These are phyloP conservation scores for Amanita muscaria DNA, from an alignment of 768 basidiomycete genomes.

Conservation along the genomic window DNA sequence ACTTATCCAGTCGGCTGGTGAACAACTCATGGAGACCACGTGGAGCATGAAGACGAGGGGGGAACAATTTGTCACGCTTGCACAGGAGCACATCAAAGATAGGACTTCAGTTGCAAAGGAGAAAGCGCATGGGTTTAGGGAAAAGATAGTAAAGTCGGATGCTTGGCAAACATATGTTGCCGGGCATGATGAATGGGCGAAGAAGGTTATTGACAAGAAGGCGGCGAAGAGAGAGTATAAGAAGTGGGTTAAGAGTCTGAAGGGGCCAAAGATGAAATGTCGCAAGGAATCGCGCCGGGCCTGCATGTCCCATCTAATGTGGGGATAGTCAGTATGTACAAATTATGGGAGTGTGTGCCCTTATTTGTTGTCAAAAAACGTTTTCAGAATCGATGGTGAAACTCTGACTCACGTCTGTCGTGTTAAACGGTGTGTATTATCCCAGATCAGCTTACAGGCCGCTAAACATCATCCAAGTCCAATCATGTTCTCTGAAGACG, in stretches of 20 bases:
- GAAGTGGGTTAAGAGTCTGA: constrained; percentile 1
- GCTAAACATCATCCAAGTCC: no score
- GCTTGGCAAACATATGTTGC: constrained; percentile 24
- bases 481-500: constrained; percentile 17
- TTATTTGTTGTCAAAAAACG: not conserved
- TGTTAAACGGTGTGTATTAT: no score
- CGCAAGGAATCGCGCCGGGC: not conserved
- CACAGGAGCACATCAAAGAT: constrained; percentile 32
- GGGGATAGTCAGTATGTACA: not conserved
- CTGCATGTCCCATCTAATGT: not conserved
- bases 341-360: not conserved
- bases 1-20: constrained; percentile 34
- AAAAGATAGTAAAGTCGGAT: constrained; percentile 26
- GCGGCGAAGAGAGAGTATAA: not conserved
- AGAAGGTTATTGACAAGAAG: constrained; percentile 15
- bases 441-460: no score
- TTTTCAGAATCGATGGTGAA: not conserved
- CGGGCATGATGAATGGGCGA: constrained; percentile 24
- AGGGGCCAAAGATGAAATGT: no score
- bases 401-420: not conserved
- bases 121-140: constrained; percentile 32
- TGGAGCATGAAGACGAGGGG: constrained; percentile 33
- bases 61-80: constrained; percentile 33
- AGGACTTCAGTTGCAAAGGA: constrained; percentile 36
- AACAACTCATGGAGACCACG: constrained; percentile 13